Base-by-base conservation (phyloP, 495 filamentous ascomycete genomes). In the Mycothermus thermophilus region DNA sequence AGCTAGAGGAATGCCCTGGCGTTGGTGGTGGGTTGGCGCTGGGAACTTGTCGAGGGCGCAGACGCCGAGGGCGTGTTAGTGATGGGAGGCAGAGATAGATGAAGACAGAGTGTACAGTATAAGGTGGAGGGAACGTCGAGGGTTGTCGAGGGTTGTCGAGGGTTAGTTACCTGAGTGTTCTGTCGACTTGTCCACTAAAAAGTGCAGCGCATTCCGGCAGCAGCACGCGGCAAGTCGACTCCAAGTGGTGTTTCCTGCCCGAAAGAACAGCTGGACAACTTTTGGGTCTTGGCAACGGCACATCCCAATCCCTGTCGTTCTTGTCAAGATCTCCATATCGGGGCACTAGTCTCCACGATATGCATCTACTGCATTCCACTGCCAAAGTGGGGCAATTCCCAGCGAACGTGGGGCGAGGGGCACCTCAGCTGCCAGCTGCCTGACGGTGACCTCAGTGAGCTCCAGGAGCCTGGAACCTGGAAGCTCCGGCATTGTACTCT, bases 241-340 rank as follows among this genome's bases (percentile, higher is more conserved):
- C n/a, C n/a, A n/a, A n/a, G n/a, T n/a, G n/a, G 18, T 15, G 22
- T 5, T 19, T 16, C 16, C 14, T 16, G 10, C 32, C 42, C 46
- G 44, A 57, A 57, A 57, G 53, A 57, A 57, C 53, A 57, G 42
- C 51, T 57, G 43, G 52, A 52, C 51, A 53, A 50, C 43, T 42
- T 52, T 47, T 35, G 35, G 43, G 37, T n/a, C 28, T 35, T 34
- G 33, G 34, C 47, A 34, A n/a, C 20, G 32, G 32, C 31, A 23
- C 14, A 29, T 1, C 13, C 13, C n/a, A n/a, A n/a, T n/a, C n/a
- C n/a, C n/a, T n/a, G n/a, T n/a, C n/a, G n/a, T n/a, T n/a, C n/a
- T n/a, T n/a, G n/a, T n/a, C n/a, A n/a, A 20, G 17, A 36, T 34
- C 21, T 16, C 10, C 3, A 8, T 32, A 38, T 8, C 44, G 38